phyloP scores from a whole-genome alignment of 106 monocot genomes.

The Platanthera zijinensis region DNA sequence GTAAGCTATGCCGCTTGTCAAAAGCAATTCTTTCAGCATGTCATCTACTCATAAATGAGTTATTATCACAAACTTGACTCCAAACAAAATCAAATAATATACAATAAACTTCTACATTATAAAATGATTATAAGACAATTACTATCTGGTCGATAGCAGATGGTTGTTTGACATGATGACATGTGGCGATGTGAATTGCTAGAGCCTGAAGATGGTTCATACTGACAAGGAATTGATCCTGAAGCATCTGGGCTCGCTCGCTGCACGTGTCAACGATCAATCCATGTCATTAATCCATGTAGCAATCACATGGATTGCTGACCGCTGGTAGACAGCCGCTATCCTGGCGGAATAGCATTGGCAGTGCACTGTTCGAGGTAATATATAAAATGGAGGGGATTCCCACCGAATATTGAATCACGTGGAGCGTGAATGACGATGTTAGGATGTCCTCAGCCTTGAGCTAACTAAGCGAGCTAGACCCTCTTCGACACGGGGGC shows the following conservation, averaged over 20 bases:
- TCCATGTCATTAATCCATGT: no score
- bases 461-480: no score
- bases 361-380: no score
- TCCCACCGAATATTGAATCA: no score
- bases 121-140: background rate
- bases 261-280: slow-evolving; percentile 78
- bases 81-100: background rate
- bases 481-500: no score
- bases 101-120: background rate
- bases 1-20: slow-evolving; percentile 94
- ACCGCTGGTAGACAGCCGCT: no score
- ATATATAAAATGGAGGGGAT: no score
- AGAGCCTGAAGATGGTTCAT: slow-evolving; percentile 97
- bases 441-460: no score
- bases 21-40: slow-evolving; percentile 95
- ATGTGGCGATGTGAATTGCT: slow-evolving; percentile 84
- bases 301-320: no score
- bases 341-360: no score
- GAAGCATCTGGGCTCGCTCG: slow-evolving; percentile 90
- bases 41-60: slow-evolving; percentile 35
- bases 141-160: slow-evolving; percentile 92
- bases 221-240: slow-evolving; percentile 98
- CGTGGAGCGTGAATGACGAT: no score
- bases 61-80: background rate
- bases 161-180: slow-evolving; percentile 81